Conservation (phyloP, 371 early-diverging fungal genomes). For the Mucor mucedo region DNA sequence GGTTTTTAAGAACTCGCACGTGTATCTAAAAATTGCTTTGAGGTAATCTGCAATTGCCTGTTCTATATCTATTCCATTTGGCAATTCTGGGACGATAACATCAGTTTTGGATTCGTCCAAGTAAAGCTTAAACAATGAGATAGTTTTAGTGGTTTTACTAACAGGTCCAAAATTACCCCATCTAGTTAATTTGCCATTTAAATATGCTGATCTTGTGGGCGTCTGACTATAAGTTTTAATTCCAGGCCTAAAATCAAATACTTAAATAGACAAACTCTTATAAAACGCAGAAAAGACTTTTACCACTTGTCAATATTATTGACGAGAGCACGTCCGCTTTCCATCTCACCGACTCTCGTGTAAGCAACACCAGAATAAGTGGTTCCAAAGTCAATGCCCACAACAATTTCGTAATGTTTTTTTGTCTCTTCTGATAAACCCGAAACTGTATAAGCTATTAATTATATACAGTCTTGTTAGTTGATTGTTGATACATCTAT, state of each 20-base stretch:
- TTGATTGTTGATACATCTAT: no score
- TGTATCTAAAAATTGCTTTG: slow-evolving; percentile 38
- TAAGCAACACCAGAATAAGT: slow-evolving; percentile 54
- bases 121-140: slow-evolving; percentile 46
- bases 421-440: background rate
- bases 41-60: slow-evolving; percentile 44
- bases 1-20: slow-evolving; percentile 45
- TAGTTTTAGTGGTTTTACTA: slow-evolving; percentile 30
- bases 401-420: background rate
- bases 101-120: slow-evolving; percentile 34
- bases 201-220: slow-evolving; percentile 41
- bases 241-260: background rate
- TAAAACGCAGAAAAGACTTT: background rate
- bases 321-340: no score
- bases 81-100: slow-evolving; percentile 26
- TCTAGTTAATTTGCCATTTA: slow-evolving; percentile 40
- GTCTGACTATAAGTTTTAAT: slow-evolving; percentile 43
- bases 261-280: background rate
- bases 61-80: slow-evolving; percentile 28
- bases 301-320: no score
- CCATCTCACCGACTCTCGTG: slow-evolving; percentile 42
- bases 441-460: background rate
- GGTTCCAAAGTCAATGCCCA: slow-evolving; percentile 56
- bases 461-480: no score
- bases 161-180: slow-evolving; percentile 28